Evolutionary conservation across 768 basidiomycete genomes (phyloP).

Genomic region (Crassisporium funariophilum): DNA sequence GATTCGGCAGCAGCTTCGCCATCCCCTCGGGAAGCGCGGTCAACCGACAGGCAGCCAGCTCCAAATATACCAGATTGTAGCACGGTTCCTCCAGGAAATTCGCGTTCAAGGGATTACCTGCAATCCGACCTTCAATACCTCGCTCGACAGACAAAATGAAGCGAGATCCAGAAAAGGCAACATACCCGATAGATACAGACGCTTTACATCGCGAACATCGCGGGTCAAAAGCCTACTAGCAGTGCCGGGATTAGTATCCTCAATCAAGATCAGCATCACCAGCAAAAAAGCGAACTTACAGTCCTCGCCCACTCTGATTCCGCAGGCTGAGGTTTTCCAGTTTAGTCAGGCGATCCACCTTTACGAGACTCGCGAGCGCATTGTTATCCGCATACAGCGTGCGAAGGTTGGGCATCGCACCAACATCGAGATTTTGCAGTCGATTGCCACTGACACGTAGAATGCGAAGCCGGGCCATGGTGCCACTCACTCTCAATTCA

Average conservation of each 20-base stretch:
- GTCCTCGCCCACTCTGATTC: conserved; percentile 75
- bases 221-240: conserved; percentile 51
- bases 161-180: conserved; percentile 14
- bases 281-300: conserved; percentile 56
- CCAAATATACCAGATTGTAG: conserved; percentile 90
- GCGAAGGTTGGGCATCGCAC: conserved; percentile 68
- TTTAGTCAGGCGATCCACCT: conserved; percentile 60
- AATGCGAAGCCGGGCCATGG: conserved; percentile 75
- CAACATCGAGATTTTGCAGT: conserved; percentile 64
- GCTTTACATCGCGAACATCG: conserved; percentile 89
- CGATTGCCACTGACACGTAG: conserved; percentile 85
- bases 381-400: conserved; percentile 95
- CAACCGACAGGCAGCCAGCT: conserved; percentile 85
- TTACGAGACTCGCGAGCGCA: conserved; percentile 49
- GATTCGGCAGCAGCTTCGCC: conserved; percentile 70
- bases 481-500: conserved; percentile 51
- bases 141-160: conserved; percentile 16
- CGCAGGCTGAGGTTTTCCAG: conserved; percentile 91
- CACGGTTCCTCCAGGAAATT: conserved; percentile 73
- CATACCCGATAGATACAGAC: conserved; percentile 92
- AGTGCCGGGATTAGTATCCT: conserved; percentile 8
- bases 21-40: conserved; percentile 72
- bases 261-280: conserved; percentile 20
- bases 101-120: conserved; percentile 71
- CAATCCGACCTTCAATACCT: conserved; percentile 17